Percentiles rank a stretch among this genome's conserved stretches.
Evolutionary conservation across 1,139 yeast genomes (phyloP).

Genomic region (Yamadazyma jaroonii): DNA sequence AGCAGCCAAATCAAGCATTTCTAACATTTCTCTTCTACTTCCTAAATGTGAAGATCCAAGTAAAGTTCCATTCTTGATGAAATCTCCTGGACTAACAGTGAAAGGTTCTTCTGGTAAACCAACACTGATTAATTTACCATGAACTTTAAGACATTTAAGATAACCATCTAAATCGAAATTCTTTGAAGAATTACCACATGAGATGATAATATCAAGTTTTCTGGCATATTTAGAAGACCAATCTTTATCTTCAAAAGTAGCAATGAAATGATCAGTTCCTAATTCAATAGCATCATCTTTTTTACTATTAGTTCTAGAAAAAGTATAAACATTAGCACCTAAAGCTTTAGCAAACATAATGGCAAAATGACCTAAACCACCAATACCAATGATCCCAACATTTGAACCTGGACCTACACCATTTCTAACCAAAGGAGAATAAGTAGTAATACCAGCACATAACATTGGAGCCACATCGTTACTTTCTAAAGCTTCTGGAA

Average conservation of each 20-base stretch:
- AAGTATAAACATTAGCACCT: constrained; percentile 42
- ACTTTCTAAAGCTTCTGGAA: constrained; percentile 50
- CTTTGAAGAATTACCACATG: constrained; percentile 45
- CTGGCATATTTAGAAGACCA: constrained; percentile 34
- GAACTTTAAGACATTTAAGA: constrained; percentile 26
- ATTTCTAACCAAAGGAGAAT: constrained; percentile 48
- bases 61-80: constrained; percentile 39
- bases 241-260: constrained; percentile 36
- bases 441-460: constrained; percentile 71
- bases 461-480: constrained; percentile 56
- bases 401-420: constrained; percentile 32
- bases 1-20: constrained; percentile 52
- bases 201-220: constrained; percentile 46
- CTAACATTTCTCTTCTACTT: constrained; percentile 51
- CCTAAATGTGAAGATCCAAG: constrained; percentile 45
- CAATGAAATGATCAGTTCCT: constrained; percentile 39
- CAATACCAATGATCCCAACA: constrained; percentile 49
- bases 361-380: constrained; percentile 47
- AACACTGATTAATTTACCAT: constrained; percentile 50
- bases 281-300: constrained; percentile 34
- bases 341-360: constrained; percentile 41
- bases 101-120: constrained; percentile 40
- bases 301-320: constrained; percentile 36
- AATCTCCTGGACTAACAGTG: constrained; percentile 18
- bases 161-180: constrained; percentile 33